Base-by-base conservation (phyloP, 192 early-diverging fungal genomes). In the Coemansia reversa region DNA sequence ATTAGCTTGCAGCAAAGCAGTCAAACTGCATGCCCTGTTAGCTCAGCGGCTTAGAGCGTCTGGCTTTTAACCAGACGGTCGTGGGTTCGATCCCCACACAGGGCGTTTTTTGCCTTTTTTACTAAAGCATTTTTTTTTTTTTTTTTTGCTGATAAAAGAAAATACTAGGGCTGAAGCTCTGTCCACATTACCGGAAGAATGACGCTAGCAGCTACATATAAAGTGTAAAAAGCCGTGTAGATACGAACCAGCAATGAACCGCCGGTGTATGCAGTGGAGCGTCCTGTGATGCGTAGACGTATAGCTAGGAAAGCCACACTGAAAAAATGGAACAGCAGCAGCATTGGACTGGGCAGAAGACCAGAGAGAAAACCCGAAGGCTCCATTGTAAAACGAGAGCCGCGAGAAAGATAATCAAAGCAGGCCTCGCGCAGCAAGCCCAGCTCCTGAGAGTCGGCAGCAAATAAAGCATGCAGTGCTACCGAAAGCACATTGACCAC, bases 301-400 rank as follows among this genome's bases (percentile, higher is more conserved):
- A 81, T 67, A 0, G 79, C 79, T 9, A 81, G 4, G 6, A 91
- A 59, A 0, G 95, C 97, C 22, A 97, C 95, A 18, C 88, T 85
- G 81, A 97, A 97, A 70, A 98, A 98, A 77, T 97, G 95, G 65
- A 85, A 86, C 0, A 96, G 58, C 5, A 97, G 85, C 9, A 94
- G 81, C 48, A 84, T 39, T 7, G 95, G 94, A 42, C 83, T 84
- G 23, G 88, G 87, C 11, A 87, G 72, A 25, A 97, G 75, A 7
- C 93, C 93, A n/a, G 91, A 93, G 14, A 96, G 74, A 19, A 98
- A 79, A 14, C 92, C 90, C 25, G 92, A 88, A 4, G 97, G 97
- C 0, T 88, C 91, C 59, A 85, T 79, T 14, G 91, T 82, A 66
- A 89, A 96, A 24, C 80, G 75, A 2, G 93, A 91, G 45, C 97